phyloP scores from a whole-genome alignment of 2,329 filamentous ascomycete species.

The Exophiala mesophila region DNA sequence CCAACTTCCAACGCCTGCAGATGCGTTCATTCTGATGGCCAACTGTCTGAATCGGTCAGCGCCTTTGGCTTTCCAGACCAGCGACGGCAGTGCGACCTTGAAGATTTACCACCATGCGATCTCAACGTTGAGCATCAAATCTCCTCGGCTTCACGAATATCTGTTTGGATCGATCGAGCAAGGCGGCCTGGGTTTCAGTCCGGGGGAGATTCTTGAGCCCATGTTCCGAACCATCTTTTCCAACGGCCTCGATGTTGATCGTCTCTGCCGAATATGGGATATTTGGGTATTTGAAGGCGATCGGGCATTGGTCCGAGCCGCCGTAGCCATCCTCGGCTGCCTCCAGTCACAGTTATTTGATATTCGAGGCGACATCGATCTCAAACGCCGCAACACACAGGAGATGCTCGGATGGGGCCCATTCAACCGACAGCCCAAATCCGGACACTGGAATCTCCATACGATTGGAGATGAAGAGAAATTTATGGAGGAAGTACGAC shows the following conservation, averaged over 20 bases:
- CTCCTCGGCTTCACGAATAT: slow-evolving; percentile 50
- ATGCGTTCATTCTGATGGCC: slow-evolving; percentile 55
- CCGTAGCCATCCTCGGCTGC: slow-evolving; percentile 40
- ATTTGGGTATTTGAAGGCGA: slow-evolving; percentile 60
- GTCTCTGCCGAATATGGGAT: slow-evolving; percentile 55
- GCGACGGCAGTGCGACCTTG: slow-evolving; percentile 52
- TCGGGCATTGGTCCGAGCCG: slow-evolving; percentile 41
- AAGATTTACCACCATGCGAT: slow-evolving; percentile 53
- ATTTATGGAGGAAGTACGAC: slow-evolving; percentile 39
- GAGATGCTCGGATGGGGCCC: slow-evolving; percentile 31
- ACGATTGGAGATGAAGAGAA: slow-evolving; percentile 37
- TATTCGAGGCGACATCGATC: slow-evolving; percentile 36
- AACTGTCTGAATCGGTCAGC: slow-evolving; percentile 59
- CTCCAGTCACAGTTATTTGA: slow-evolving; percentile 40
- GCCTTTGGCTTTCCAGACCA: slow-evolving; percentile 57
- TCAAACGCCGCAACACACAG: slow-evolving; percentile 27
- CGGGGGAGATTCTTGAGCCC: slow-evolving; percentile 46
- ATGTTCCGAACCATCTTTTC: slow-evolving; percentile 52
- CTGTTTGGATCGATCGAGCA: slow-evolving; percentile 37
- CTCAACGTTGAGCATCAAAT: slow-evolving; percentile 54
- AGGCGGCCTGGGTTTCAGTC: slow-evolving; percentile 27
- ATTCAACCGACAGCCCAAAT: slow-evolving; percentile 33
- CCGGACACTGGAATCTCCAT: slow-evolving; percentile 40
- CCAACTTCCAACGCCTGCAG: slow-evolving; percentile 48
- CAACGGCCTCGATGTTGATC: slow-evolving; percentile 49